Evolutionary conservation across 495 filamentous ascomycete genomes (phyloP).

Genomic region (Tuber microsphaerosporum): DNA sequence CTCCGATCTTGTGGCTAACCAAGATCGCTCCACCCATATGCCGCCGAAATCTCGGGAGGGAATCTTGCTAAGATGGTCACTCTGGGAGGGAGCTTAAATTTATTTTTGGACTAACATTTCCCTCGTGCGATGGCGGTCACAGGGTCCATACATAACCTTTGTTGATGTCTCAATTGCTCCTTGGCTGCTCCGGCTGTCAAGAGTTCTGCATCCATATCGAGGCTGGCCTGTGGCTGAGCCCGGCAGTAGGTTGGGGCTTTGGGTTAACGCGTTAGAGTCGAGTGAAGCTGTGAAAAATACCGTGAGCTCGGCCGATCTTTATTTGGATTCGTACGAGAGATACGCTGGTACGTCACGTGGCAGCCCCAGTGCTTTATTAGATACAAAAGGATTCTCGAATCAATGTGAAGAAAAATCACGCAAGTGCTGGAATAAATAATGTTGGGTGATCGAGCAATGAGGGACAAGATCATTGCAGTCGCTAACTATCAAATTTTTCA

Average conservation of each 20-base stretch:
- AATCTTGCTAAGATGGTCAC: slow-evolving; percentile 7
- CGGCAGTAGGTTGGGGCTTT: slow-evolving; percentile 64
- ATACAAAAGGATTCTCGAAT: not conserved
- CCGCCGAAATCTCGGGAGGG: slow-evolving; percentile 9
- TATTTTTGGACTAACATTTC: slow-evolving; percentile 9
- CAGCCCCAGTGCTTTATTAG: not conserved
- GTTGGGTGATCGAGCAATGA: not conserved
- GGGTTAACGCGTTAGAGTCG: slow-evolving; percentile 74
- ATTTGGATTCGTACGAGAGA: slow-evolving; percentile 64
- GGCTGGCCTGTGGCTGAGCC: slow-evolving; percentile 68
- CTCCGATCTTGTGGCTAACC: slow-evolving; percentile 9
- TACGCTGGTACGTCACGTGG: slow-evolving; percentile 49
- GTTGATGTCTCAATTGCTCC: slow-evolving; percentile 87
- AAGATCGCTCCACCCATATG: slow-evolving; percentile 8
- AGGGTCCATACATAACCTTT: slow-evolving; percentile 60
- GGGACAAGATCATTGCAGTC: not conserved
- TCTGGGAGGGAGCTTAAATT: slow-evolving; percentile 13
- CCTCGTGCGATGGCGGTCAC: slow-evolving; percentile 3
- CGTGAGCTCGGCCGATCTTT: slow-evolving; percentile 66
- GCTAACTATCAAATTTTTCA: slow-evolving; percentile 12
- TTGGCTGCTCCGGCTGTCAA: slow-evolving; percentile 69
- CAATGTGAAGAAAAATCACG: not conserved
- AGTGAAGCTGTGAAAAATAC: slow-evolving; percentile 69
- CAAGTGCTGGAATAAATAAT: not conserved
- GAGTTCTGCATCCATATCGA: slow-evolving; percentile 71